Evolutionary conservation across 2,329 filamentous ascomycete species (phyloP).

Genomic region (Cryphonectria japonica): DNA sequence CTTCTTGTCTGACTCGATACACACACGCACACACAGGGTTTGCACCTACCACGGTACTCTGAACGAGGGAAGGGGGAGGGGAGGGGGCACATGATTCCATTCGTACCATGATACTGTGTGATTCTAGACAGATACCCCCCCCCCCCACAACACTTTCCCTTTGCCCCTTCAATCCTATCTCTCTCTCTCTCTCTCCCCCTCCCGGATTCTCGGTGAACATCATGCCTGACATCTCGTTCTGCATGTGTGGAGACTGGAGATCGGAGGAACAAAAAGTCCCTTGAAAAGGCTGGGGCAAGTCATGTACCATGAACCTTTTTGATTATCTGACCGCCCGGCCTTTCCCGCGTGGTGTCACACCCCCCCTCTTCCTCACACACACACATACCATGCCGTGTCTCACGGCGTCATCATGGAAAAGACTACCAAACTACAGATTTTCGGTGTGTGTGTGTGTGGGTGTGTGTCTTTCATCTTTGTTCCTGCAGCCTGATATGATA

Average conservation of each 20-base stretch:
- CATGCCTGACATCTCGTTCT: background rate
- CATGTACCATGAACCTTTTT: background rate
- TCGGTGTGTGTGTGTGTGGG: background rate
- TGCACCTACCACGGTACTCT: background rate
- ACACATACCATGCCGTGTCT: background rate
- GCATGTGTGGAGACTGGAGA: background rate
- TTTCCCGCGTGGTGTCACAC: background rate
- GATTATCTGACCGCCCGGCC: background rate
- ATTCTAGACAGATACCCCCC: background rate
- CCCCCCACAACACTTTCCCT: too few species aligned
- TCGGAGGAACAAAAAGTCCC: background rate
- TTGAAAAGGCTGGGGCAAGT: background rate
- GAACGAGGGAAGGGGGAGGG: background rate
- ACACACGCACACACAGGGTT: background rate
- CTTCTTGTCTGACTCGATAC: background rate
- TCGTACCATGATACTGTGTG: background rate
- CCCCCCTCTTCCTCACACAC: too few species aligned
- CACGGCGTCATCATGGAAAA: background rate
- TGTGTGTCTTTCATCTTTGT: background rate
- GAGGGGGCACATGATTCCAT: background rate
- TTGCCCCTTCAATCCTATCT: background rate
- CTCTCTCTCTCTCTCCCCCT: background rate
- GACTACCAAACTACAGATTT: background rate
- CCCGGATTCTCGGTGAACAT: background rate
- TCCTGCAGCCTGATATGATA: background rate